Conservation (phyloP, 352 stramenopile species). For the Globisporangium polare region DNA sequence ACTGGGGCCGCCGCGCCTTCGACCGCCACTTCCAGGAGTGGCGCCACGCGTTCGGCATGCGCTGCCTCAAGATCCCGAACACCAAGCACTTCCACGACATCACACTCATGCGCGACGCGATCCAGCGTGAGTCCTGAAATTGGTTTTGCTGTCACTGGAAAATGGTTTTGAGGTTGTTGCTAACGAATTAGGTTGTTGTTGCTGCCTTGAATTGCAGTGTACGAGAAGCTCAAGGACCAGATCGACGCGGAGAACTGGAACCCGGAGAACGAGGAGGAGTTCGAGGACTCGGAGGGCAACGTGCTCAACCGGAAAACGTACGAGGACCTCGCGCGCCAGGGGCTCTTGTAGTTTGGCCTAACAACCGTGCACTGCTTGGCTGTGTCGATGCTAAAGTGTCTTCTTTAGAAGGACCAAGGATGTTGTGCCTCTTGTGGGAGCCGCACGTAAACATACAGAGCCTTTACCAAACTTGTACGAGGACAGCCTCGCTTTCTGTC, state of each 20-base stretch:
- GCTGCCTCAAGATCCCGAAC: constrained; percentile 98
- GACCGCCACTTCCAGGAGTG: constrained; percentile 98
- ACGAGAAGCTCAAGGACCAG: constrained; percentile 94
- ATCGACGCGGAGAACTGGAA: constrained; percentile 94
- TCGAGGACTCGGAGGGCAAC: constrained; percentile 99
- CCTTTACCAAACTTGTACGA: background rate
- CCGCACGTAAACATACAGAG: no score
- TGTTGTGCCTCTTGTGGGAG: no score
- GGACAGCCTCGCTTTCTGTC: background rate
- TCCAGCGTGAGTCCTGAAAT: constrained; percentile 37
- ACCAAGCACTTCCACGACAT: constrained; percentile 99
- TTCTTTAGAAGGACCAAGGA: no score
- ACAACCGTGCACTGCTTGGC: no score
- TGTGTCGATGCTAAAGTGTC: no score
- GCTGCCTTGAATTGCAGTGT: constrained; percentile 67
- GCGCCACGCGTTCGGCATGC: constrained; percentile 98
- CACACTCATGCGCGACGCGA: constrained; percentile 96
- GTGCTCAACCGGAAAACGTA: constrained; percentile 97
- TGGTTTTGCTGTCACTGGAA: background rate
- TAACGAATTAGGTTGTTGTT: background rate
- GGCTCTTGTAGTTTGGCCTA: constrained; percentile 79
- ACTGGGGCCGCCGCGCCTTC: constrained; percentile 95
- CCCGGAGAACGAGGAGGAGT: constrained; percentile 95
- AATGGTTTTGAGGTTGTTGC: constrained; percentile 1
- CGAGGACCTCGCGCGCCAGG: constrained; percentile 97